Base-by-base conservation (phyloP, 495 filamentous ascomycete species). In the Aspergillus egyptiacus region DNA sequence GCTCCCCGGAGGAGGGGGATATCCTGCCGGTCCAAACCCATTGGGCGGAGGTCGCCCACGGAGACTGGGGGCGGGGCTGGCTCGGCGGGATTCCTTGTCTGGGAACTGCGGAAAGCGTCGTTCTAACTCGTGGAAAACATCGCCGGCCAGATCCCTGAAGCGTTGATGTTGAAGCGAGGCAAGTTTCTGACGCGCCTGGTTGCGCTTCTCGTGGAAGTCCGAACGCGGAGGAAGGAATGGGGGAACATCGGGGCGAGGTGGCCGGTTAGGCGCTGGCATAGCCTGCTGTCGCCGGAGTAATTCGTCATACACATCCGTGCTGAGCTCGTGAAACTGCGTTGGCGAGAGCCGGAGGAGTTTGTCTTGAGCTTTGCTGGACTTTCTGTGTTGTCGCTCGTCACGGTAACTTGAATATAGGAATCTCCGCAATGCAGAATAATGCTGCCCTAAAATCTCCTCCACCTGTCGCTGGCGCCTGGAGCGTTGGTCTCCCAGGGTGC, bases 251-350 rank as follows among this genome's bases (percentile, higher is more conserved):
- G 59, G 60, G 22, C 80, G 77, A 31, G 75, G 80, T 6, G 69
- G 73, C 2, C 66, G 62, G 23, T 74, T 72, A 46, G 78, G 79
- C 19, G 76, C 72, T 20, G 76, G 73, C 72, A 73, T 56, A 27
- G 80, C 73, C 57, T 81, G 76, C 64, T 96, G 88, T 49, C 93
- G 81, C 28, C 93, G 86, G 52, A 93, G 77, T 34, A 96, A 72
- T 66, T 98, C 93, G 65, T 98, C 93, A 66, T 89, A 97, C 25
- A 98, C 93, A 65, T 98, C 93, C 17, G 91, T 97, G 61, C 89
- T 95, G 17, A 98, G 74, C 70, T 98, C 93, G 62, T 95, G 87
- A 63, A 98, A 98, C 62, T 98, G 93, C 19, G 91, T 89, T 8
- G 84, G 72, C 1, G 89, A 94, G 28, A 98, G 72, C 37, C 91